phyloP scores from a whole-genome alignment of 306 rosid species.

The Cajanus cajan region DNA sequence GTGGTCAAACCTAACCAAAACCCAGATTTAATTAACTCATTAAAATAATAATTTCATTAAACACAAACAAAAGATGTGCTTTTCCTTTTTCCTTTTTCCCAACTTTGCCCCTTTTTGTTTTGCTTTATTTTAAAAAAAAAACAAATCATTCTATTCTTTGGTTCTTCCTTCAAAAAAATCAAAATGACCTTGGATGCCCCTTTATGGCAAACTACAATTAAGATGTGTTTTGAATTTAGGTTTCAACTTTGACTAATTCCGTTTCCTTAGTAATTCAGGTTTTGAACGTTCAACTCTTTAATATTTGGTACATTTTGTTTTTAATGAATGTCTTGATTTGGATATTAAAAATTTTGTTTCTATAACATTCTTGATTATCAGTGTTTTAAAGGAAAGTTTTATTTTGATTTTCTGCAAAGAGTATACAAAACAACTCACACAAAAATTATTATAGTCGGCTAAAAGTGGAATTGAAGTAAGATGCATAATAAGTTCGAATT shows the following conservation, averaged over 20 bases:
- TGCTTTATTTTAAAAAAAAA: no score
- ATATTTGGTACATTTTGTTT: background rate
- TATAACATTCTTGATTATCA: background rate
- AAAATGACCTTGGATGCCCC: conserved; percentile 6
- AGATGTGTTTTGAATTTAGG: background rate
- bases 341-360: background rate
- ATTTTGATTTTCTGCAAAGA: background rate
- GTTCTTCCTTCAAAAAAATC: no score
- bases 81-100: background rate
- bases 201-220: background rate
- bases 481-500: no score
- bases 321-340: background rate
- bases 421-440: no score
- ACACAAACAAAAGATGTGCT: conserved; percentile 32
- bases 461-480: no score
- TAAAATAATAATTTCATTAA: conserved; percentile 39
- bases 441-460: no score
- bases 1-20: conserved; percentile 78
- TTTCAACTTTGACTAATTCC: conserved; percentile 22
- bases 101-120: conserved; percentile 19
- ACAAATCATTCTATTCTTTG: background rate
- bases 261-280: background rate
- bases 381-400: background rate
- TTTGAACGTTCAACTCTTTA: conserved; percentile 19
- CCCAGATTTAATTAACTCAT: conserved; percentile 48